Percentiles rank a stretch among this genome's conserved stretches.
phyloP scores from a whole-genome alignment of 139 green algal species.

The Coelastrella sp. region DNA sequence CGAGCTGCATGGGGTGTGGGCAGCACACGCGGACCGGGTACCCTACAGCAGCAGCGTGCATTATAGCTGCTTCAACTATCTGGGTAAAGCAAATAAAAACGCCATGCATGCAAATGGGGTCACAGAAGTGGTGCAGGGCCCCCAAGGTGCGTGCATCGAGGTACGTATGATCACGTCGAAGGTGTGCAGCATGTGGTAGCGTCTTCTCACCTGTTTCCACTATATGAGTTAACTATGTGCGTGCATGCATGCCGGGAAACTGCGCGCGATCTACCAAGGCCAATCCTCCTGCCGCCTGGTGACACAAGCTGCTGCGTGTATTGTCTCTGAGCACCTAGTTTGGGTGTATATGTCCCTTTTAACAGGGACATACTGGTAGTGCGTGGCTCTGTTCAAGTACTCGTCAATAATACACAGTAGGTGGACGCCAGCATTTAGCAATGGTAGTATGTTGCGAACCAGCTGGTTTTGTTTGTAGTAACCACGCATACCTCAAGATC shows the following conservation, averaged over 20 bases:
- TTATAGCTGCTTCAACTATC: not conserved
- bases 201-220: not conserved
- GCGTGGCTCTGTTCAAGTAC: not conserved
- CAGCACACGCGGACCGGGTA: not conserved
- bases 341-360: not conserved
- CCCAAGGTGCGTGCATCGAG: not conserved
- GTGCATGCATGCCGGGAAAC: not conserved
- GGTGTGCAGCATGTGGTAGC: not conserved
- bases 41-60: not conserved
- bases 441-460: not conserved
- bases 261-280: not conserved
- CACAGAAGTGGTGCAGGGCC: not conserved
- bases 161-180: not conserved
- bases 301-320: not conserved
- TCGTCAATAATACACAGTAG: not conserved
- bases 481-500: too few relatives aligned
- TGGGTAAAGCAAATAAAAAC: not conserved
- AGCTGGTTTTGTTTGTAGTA: too few relatives aligned
- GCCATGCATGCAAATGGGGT: not conserved
- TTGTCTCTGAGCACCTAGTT: not conserved
- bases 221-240: not conserved
- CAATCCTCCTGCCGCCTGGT: not conserved
- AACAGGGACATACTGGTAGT: not conserved
- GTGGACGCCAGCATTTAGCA: not conserved
- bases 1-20: not conserved